These are phyloP conservation scores for Candida ovalis DNA, from an alignment of 805 yeast species.

Conservation along the genomic window DNA sequence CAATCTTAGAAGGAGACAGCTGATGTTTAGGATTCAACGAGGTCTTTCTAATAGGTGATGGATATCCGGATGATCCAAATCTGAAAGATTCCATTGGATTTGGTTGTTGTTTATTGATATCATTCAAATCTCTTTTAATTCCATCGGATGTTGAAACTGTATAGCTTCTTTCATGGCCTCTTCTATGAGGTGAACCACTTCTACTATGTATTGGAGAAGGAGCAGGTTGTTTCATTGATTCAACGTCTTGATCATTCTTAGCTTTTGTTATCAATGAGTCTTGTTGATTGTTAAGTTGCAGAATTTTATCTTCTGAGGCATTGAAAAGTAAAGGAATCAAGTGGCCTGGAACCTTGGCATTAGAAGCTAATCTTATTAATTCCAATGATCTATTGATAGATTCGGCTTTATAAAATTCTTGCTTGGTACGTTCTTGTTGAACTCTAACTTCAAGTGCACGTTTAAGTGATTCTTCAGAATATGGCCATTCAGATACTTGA, in stretches of 20 bases:
- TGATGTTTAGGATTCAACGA: slow-evolving; percentile 19
- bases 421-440: slow-evolving; percentile 81
- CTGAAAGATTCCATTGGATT: slow-evolving; percentile 26
- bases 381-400: slow-evolving; percentile 55
- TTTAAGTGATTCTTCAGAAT: slow-evolving; percentile 51
- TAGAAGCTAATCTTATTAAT: slow-evolving; percentile 56
- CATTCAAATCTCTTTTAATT: neutral
- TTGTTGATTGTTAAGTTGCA: slow-evolving; percentile 8
- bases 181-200: slow-evolving; percentile 9
- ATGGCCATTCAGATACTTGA: slow-evolving; percentile 48
- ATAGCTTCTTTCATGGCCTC: slow-evolving; percentile 9
- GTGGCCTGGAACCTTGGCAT: slow-evolving; percentile 59
- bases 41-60: slow-evolving; percentile 12
- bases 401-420: slow-evolving; percentile 70
- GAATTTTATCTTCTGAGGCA: slow-evolving; percentile 14
- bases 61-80: slow-evolving; percentile 30
- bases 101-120: slow-evolving; percentile 1
- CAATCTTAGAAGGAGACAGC: slow-evolving; percentile 50
- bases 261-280: neutral
- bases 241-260: neutral
- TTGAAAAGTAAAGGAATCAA: slow-evolving; percentile 58
- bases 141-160: slow-evolving; percentile 10
- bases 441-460: slow-evolving; percentile 56
- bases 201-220: no score
- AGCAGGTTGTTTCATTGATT: no score